phyloP scores from a whole-genome alignment of 441 rosid genomes.

The Geranium incanum region DNA sequence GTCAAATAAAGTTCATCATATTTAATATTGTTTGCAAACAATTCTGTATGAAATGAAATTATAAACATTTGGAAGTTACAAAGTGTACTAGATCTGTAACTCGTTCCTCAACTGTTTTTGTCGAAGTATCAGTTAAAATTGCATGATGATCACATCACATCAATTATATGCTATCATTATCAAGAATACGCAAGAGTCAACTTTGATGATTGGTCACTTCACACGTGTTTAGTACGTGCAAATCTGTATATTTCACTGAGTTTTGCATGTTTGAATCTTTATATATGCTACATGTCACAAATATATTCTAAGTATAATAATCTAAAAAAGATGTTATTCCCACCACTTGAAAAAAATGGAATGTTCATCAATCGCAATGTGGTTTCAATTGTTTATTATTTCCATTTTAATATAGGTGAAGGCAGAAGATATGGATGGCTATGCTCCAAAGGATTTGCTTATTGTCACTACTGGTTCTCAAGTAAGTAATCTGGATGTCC shows the following conservation, averaged over 20 bases:
- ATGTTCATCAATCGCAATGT: neutral
- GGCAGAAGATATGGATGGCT: slow-evolving; percentile 87
- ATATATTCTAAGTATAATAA: neutral
- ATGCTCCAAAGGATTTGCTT: slow-evolving; percentile 87
- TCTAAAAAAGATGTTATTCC: neutral
- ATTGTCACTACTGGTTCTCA: slow-evolving; percentile 96
- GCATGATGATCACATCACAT: neutral
- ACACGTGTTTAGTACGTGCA: neutral
- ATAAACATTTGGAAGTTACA: neutral
- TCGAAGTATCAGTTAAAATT: neutral
- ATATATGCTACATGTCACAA: neutral
- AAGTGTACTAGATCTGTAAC: neutral
- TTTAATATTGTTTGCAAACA: neutral
- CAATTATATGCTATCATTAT: no score
- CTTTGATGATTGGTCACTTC: neutral
- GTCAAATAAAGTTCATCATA: neutral
- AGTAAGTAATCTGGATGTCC: slow-evolving; percentile 42
- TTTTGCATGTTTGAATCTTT: neutral
- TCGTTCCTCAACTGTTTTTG: neutral
- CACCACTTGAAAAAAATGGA: neutral
- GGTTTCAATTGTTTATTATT: neutral
- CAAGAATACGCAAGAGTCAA: no score
- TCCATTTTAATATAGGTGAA: slow-evolving; percentile 46
- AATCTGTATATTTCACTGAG: no score
- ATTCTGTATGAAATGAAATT: neutral